A percentile compares a stretch with the other conserved stretches of the same genome.
Evolutionary conservation across 2,329 filamentous ascomycete genomes (phyloP).

Genomic region (Ophiocordyceps polyrhachis-furcata): DNA sequence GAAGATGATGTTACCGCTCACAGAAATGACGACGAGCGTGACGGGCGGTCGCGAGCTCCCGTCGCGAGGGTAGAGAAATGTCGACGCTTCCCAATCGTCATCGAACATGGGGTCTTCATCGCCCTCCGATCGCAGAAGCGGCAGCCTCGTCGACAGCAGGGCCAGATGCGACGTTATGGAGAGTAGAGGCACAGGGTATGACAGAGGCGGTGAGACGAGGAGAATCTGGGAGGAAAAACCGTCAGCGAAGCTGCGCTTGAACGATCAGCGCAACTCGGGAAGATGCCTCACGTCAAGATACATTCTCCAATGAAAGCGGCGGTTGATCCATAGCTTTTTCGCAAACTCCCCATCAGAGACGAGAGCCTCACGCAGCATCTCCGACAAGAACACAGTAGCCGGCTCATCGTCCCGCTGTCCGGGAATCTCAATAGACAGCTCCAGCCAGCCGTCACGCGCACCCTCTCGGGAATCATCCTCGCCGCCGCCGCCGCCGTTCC

Average conservation of each 20-base stretch:
- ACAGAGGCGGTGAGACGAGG: constrained; percentile 79
- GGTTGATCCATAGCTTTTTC: constrained; percentile 68
- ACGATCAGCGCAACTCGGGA: not conserved
- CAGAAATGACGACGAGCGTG: constrained; percentile 74
- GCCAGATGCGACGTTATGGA: constrained; percentile 88
- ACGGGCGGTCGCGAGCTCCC: constrained; percentile 49
- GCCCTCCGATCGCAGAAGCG: constrained; percentile 66
- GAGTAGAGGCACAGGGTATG: constrained; percentile 81
- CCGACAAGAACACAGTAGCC: constrained; percentile 66
- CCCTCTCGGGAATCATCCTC: constrained; percentile 19
- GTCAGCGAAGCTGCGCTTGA: not conserved
- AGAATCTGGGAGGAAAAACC: constrained; percentile 42
- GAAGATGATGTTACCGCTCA: constrained; percentile 80
- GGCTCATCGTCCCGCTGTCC: constrained; percentile 83
- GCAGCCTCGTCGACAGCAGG: constrained; percentile 70
- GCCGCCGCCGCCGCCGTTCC: constrained; percentile 17
- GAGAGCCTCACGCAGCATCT: constrained; percentile 78
- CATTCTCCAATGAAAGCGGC: constrained; percentile 86
- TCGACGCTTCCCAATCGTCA: constrained; percentile 85
- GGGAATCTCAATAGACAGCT: constrained; percentile 81
- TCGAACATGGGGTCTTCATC: constrained; percentile 97
- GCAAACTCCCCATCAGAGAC: constrained; percentile 51
- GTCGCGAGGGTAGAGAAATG: constrained; percentile 50
- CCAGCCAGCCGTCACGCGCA: constrained; percentile 57
- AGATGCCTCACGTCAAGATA: constrained; percentile 64